Evolutionary conservation across 208 protist genomes (phyloP), one percentile per base, ranked within the genome.

Genomic region (Acanthamoeba rhysodes): DNA sequence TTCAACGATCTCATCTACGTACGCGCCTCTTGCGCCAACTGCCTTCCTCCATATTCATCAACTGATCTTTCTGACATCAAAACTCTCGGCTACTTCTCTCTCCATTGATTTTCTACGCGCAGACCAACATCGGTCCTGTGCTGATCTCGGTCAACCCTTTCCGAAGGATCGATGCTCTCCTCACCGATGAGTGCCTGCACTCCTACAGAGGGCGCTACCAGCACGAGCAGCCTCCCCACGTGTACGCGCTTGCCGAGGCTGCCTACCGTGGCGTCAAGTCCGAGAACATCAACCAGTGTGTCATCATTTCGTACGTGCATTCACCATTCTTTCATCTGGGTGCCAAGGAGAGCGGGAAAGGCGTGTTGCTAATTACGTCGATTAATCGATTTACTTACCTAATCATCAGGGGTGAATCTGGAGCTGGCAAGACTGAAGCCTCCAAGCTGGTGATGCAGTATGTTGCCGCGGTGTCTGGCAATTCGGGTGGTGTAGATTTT

Each of bases 391-490:
- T n/a, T n/a, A n/a, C 48, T 50, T 0, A 9, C 32, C 14, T 12
- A 37, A 27, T 41, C 20, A 20, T 97, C 29, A 95, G 93, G 7
- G 99, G 99, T 48, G 99, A 99, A 96, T 99, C 98, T 20, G 99
- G 99, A 41, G 99, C 99, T 12, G 99, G 99, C 64, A 99, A 99
- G 97, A 99, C 99, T 41, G 99, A 99, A 95, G 98, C 98, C 4
- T 98, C 98, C 27, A 99, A 99, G 96, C 96, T 98, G 74, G 99
- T 99, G 72, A 99, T 99, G 98, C 97, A 98, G 84, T 99, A 99
- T 96, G 57, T 93, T 57, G 87, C 87, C n/a, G 87, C 85, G 18
- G 85, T 92, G 18, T 74, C 59, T 53, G 85, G 85, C 59, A 92
- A 92, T 22, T 74, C 59, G 9, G 32, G 27, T 37, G 85, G 85